These are phyloP conservation scores for Talaromyces sp. DNA, from an alignment of 2,329 filamentous ascomycete species.

Conservation along the genomic window DNA sequence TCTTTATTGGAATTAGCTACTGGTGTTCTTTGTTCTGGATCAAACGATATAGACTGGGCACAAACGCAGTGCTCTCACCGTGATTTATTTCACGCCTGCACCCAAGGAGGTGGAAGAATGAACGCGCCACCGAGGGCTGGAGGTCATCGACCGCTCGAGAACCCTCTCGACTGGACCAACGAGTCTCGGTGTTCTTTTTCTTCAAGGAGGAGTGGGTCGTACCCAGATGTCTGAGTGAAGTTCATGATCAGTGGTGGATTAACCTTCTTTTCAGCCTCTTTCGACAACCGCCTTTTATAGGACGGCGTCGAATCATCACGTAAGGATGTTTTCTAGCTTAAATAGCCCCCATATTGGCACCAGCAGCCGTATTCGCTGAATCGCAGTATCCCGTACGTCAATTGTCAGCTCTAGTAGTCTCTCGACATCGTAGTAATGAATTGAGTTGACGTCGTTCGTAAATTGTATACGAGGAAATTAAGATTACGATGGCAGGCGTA, in stretches of 20 bases:
- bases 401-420: background rate
- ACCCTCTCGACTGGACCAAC: background rate
- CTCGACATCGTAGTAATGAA: too few species aligned
- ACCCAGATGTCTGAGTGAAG: background rate
- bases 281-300: background rate
- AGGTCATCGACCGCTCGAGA: background rate
- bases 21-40: background rate
- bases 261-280: background rate
- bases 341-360: background rate
- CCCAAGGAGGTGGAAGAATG: background rate
- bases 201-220: too few species aligned
- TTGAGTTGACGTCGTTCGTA: background rate
- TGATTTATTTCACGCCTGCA: background rate
- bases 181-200: background rate
- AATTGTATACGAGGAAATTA: background rate
- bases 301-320: background rate
- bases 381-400: background rate
- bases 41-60: background rate
- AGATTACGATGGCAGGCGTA: background rate
- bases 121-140: background rate
- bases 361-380: background rate
- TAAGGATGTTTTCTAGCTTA: background rate
- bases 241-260: background rate
- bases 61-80: background rate
- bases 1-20: background rate